Evolutionary conservation across 176 grass and related monocot species (phyloP), one percentile per base, ranked within the genome.

Genomic region (Bolboschoenus planiculmis): DNA sequence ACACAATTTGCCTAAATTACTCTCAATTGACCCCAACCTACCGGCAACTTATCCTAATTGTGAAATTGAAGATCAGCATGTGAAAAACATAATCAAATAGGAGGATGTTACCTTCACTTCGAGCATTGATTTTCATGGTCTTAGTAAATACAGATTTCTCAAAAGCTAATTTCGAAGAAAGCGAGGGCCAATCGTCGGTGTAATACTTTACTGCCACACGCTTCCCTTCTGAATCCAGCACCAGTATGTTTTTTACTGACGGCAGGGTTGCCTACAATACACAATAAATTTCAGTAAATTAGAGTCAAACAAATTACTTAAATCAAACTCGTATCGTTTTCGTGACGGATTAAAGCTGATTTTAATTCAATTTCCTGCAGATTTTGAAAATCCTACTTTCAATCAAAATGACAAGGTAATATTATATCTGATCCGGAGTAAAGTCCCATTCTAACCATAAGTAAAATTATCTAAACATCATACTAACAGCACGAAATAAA

Each of bases 131-230:
- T 89, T 97, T 97, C 85, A 93, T 80, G 43, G 93, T 93, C 81
- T 93, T 93, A 7, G 87, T 85, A 21, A 97, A 97, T n/a, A 97
- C 89, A 66, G 93, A 93, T 68, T 93, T 97, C 88, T 97, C 93
- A 79, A 97, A 97, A 63, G 91, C 87, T 57, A 93, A 79, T 86
- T 97, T 97, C 34, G 89, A 85, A 7, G 93, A 87, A 34, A 89
- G 87, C 4, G 87, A 84, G 46, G 91, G 88, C 91, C 91, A 97
- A 56, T 93, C 93, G 80, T 97, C 88, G 58, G 87, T 91, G 87
- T 91, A 97, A 87, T 97, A 97, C 85, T 97, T 97, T 16, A 97
- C 88, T 79, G 88, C 93, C 23, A 97, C 91, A 79, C 93, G 93
- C 70, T 91, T 97, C 47, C 93, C 91, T 88, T 97, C 93, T 3